phyloP scores from a whole-genome alignment of 345 rosid species.

The Euphorbia lathyris region DNA sequence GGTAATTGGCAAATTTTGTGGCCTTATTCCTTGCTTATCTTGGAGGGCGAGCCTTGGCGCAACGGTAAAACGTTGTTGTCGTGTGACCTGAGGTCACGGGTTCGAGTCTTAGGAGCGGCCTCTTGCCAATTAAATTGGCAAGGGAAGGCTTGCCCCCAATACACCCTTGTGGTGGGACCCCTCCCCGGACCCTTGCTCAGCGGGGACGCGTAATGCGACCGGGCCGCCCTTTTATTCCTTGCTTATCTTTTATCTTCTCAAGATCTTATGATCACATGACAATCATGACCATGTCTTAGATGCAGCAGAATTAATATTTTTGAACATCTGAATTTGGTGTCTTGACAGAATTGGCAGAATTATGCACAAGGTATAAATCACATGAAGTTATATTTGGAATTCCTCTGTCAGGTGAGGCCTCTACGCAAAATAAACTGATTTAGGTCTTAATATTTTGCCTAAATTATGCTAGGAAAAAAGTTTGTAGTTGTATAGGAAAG shows the following conservation, averaged over 20 bases:
- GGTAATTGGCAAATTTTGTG: slow-evolving; percentile 26
- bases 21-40: not conserved
- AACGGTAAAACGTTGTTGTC: too few species aligned
- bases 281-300: not conserved
- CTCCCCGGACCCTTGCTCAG: too few species aligned
- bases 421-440: not conserved
- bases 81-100: too few species aligned
- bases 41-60: too few species aligned
- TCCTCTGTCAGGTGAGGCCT: slow-evolving; percentile 20
- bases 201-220: too few species aligned
- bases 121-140: too few species aligned
- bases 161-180: too few species aligned
- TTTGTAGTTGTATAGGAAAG: not conserved
- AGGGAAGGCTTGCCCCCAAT: too few species aligned
- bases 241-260: not conserved
- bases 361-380: slow-evolving; percentile 23
- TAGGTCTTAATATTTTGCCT: not conserved
- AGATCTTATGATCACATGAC: not conserved
- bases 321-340: slow-evolving; percentile 6
- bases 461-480: not conserved
- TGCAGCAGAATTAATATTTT: not conserved
- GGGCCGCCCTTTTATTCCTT: too few species aligned
- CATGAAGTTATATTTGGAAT: slow-evolving; percentile 11
- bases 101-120: too few species aligned
- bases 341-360: slow-evolving; percentile 36